Percentiles rank a stretch among this genome's conserved stretches.
Conservation (phyloP, 1,284 basidiomycete genomes). For the Trichosporon faecale region DNA sequence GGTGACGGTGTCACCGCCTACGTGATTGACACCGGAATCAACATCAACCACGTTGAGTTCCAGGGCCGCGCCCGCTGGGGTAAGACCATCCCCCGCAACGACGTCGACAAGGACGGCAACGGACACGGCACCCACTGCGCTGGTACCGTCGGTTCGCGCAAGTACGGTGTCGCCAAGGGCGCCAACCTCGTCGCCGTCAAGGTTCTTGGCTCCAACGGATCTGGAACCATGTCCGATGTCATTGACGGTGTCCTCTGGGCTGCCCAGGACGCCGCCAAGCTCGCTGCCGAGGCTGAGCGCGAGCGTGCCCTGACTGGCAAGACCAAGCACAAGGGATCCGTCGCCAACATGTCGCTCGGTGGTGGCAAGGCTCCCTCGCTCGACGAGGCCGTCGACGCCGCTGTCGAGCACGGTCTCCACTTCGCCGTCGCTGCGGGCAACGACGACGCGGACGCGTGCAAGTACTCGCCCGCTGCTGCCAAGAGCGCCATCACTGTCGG, state of each 20-base stretch:
- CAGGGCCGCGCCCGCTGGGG: conserved; percentile 81
- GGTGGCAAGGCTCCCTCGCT: conserved; percentile 89
- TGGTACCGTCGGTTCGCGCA: conserved; percentile 71
- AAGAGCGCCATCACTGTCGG: conserved; percentile 79
- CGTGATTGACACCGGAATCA: conserved; percentile 64
- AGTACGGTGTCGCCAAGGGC: conserved; percentile 91
- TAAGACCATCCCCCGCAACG: conserved; percentile 73
- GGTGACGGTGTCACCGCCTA: conserved; percentile 90
- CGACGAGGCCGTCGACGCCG: conserved; percentile 79
- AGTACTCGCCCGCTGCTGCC: conserved; percentile 74
- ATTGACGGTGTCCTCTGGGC: conserved; percentile 83
- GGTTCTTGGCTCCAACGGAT: conserved; percentile 89
- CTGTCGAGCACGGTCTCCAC: conserved; percentile 80
- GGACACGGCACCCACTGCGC: conserved; percentile 75
- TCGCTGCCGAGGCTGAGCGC: conserved; percentile 60
- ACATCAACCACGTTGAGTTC: conserved; percentile 81
- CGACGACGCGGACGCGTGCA: conserved; percentile 64
- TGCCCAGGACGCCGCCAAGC: conserved; percentile 60
- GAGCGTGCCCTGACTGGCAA: conserved; percentile 65
- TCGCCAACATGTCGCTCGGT: conserved; percentile 97
- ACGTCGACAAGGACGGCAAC: conserved; percentile 69
- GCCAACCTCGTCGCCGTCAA: conserved; percentile 92
- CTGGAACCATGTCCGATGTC: conserved; percentile 94
- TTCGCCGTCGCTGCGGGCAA: conserved; percentile 91
- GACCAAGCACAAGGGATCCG: conserved; percentile 85